Conservation (phyloP, 1,284 basidiomycete genomes). For the Exobasidium rhododendri region DNA sequence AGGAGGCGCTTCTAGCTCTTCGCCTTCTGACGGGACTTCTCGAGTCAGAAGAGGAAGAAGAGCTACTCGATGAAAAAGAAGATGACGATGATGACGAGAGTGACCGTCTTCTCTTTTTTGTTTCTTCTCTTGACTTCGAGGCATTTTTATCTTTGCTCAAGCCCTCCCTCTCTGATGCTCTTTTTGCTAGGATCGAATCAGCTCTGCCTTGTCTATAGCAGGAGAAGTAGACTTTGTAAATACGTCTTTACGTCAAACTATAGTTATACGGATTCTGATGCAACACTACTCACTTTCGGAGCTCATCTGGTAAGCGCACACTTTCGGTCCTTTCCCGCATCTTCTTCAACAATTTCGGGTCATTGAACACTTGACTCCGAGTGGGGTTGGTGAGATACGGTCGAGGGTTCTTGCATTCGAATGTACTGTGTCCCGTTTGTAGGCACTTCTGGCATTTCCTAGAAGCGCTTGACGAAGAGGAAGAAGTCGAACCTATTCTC, state of each 20-base stretch:
- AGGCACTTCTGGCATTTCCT: slow-evolving; percentile 18
- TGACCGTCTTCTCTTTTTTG: slow-evolving; percentile 3
- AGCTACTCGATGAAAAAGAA: neutral
- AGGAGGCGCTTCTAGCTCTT: too few species aligned
- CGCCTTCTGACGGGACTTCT: too few species aligned
- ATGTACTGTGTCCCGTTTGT: slow-evolving; percentile 16
- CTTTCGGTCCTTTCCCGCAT: slow-evolving; percentile 2
- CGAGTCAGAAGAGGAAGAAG: neutral
- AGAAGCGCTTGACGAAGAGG: neutral
- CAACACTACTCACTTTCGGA: neutral
- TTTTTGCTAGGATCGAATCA: neutral
- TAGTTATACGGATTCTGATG: too few species aligned
- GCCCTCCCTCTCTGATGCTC: neutral
- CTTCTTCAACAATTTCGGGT: slow-evolving; percentile 18
- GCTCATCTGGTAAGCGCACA: slow-evolving; percentile 9
- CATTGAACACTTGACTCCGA: slow-evolving; percentile 11
- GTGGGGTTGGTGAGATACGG: slow-evolving; percentile 15
- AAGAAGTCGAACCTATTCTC: slow-evolving; percentile 4
- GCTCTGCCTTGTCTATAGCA: neutral
- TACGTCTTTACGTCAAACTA: too few species aligned
- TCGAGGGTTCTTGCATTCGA: slow-evolving; percentile 16
- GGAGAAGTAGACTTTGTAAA: neutral
- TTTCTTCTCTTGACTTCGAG: neutral
- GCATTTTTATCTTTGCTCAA: neutral
- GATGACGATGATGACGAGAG: slow-evolving; percentile 1